Percentiles rank a stretch among this genome's conserved stretches.
Evolutionary conservation across 257 asterid genomes (phyloP).

Genomic region (Euphrasia confusa): DNA sequence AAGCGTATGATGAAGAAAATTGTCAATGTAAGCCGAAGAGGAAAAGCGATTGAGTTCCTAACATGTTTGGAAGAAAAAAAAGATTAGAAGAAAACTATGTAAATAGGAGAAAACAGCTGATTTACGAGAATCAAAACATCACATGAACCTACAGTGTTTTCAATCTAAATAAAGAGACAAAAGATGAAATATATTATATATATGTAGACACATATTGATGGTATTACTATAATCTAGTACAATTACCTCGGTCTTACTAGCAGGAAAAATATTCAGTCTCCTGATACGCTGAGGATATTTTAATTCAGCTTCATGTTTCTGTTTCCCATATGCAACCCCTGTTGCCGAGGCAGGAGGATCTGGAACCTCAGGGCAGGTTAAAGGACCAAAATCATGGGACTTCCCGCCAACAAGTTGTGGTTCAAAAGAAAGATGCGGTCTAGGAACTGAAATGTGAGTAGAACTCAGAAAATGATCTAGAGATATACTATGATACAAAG

Average conservation of each 20-base stretch:
- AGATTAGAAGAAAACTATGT: background rate
- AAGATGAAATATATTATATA: slow-evolving; percentile 11
- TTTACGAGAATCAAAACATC: slow-evolving; percentile 4
- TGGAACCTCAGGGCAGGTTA: slow-evolving; percentile 85
- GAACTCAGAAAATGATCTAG: slow-evolving; percentile 18
- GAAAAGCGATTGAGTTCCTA: background rate
- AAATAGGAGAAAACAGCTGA: background rate
- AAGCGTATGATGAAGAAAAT: slow-evolving; percentile 12
- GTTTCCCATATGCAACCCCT: slow-evolving; percentile 61
- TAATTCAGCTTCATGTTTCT: slow-evolving; percentile 85
- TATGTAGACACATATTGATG: slow-evolving; percentile 14
- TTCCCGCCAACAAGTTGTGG: slow-evolving; percentile 92
- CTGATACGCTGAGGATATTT: slow-evolving; percentile 87
- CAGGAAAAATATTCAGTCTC: slow-evolving; percentile 88
- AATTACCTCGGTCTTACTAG: slow-evolving; percentile 83
- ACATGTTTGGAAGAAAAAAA: background rate
- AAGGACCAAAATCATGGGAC: slow-evolving; percentile 83
- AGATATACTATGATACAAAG: background rate
- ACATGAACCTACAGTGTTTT: slow-evolving; percentile 6
- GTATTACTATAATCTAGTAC: slow-evolving; percentile 15
- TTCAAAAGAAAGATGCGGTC: slow-evolving; percentile 92
- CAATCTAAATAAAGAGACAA: background rate
- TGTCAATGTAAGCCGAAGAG: background rate
- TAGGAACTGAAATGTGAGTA: slow-evolving; percentile 63
- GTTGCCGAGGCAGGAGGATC: slow-evolving; percentile 50